Evolutionary conservation across 176 grass and related monocot genomes (phyloP).

Genomic region (Coix lacrymajobi): DNA sequence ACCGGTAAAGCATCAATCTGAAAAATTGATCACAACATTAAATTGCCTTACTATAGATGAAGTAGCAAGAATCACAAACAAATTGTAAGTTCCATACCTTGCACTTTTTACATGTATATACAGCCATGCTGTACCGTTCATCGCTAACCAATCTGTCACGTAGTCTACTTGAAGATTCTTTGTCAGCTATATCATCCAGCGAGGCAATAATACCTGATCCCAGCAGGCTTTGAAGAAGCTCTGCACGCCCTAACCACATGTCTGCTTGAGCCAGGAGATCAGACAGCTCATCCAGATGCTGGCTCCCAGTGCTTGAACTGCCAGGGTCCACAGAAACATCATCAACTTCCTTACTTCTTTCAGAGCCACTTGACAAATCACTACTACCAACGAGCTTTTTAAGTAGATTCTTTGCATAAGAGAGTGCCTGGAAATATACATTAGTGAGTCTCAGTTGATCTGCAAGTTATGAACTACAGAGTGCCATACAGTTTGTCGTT

Average conservation of each 20-base stretch:
- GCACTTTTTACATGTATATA: conserved; percentile 98
- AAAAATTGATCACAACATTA: conserved; percentile 36
- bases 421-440: conserved; percentile 58
- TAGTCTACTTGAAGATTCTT: conserved; percentile 72
- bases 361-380: conserved; percentile 71
- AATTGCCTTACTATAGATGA: conserved; percentile 9
- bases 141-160: conserved; percentile 74
- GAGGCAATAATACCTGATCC: conserved; percentile 92
- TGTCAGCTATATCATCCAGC: conserved; percentile 88
- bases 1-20: conserved; percentile 90
- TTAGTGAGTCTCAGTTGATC: conserved; percentile 27
- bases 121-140: conserved; percentile 95
- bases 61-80: conserved; percentile 18
- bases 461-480: conserved; percentile 10
- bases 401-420: conserved; percentile 72
- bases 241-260: conserved; percentile 84
- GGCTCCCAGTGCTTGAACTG: conserved; percentile 61
- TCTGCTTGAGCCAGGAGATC: conserved; percentile 73
- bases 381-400: conserved; percentile 58
- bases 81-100: conserved; percentile 54
- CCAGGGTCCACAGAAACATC: conserved; percentile 54
- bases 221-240: conserved; percentile 92
- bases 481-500: conserved; percentile 21
- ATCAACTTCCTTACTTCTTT: conserved; percentile 71
- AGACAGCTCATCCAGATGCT: conserved; percentile 59